Conservation (phyloP, 768 basidiomycete genomes). For the Saitozyma podzolica region DNA sequence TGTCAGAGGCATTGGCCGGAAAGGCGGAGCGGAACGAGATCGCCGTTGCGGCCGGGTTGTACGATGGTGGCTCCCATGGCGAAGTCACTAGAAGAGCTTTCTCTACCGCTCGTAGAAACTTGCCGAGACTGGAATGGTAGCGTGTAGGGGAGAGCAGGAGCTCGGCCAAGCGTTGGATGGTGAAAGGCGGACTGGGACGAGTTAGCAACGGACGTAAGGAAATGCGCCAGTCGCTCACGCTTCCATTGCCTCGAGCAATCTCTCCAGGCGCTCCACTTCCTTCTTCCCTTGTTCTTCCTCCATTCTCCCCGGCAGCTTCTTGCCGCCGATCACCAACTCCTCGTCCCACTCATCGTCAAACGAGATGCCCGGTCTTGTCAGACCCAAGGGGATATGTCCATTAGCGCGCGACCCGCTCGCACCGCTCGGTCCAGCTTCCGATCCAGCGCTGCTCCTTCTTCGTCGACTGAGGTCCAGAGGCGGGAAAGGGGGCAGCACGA, state of each 20-base stretch:
- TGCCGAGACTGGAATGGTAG: conserved; percentile 45
- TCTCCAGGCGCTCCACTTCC: conserved; percentile 36
- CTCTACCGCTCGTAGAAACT: conserved; percentile 52
- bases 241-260: conserved; percentile 43
- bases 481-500: conserved; percentile 50
- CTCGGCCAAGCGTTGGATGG: conserved; percentile 52
- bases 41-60: conserved; percentile 10
- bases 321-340: conserved; percentile 51
- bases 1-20: conserved; percentile 11
- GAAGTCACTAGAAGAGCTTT: conserved; percentile 50
- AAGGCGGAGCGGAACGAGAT: conserved; percentile 8
- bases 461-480: conserved; percentile 33
- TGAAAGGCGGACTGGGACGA: conserved; percentile 48
- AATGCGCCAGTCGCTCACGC: conserved; percentile 29
- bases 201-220: not conserved
- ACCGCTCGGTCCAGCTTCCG: not conserved
- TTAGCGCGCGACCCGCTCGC: not conserved
- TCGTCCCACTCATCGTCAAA: conserved; percentile 45
- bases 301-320: conserved; percentile 42
- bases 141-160: conserved; percentile 36
- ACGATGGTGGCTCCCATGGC: conserved; percentile 41
- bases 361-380: not conserved
- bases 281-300: conserved; percentile 40
- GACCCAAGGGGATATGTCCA: not conserved
- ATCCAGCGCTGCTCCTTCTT: conserved; percentile 8